Conservation (phyloP, 106 monocot species). For the Dendrobium nobile region DNA sequence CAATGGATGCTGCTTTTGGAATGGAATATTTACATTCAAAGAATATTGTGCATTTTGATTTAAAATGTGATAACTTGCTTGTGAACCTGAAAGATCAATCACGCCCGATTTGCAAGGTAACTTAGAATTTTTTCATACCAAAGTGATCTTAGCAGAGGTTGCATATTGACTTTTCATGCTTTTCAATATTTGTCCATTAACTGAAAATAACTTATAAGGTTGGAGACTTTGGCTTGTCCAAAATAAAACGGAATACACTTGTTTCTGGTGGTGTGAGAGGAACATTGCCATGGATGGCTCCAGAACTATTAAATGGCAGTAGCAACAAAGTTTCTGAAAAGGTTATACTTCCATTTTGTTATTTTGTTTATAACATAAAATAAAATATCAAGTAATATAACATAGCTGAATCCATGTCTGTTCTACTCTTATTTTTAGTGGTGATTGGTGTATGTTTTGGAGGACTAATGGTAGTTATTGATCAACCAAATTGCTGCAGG, state of each 20-base stretch:
- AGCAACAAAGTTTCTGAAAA: slow-evolving; percentile 92
- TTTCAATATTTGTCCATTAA: not conserved
- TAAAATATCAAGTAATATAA: not conserved
- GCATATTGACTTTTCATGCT: not conserved
- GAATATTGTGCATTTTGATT: slow-evolving; percentile 90
- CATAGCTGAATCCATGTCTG: not conserved
- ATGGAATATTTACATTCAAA: slow-evolving; percentile 98
- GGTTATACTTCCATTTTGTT: slow-evolving; percentile 25
- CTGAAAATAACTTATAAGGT: slow-evolving; percentile 33
- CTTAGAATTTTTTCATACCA: not conserved
- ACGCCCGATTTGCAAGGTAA: slow-evolving; percentile 96
- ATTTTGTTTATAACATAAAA: not conserved
- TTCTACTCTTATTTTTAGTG: not conserved
- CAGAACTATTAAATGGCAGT: slow-evolving; percentile 67
- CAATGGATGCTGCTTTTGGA: slow-evolving; percentile 97
- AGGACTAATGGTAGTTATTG: not conserved
- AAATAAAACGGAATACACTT: slow-evolving; percentile 84
- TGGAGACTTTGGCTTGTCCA: slow-evolving; percentile 86
- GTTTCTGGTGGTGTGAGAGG: slow-evolving; percentile 95
- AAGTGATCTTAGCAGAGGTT: not conserved
- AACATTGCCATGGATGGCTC: slow-evolving; percentile 97
- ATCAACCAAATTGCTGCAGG: slow-evolving; percentile 27
- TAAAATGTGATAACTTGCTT: slow-evolving; percentile 96
- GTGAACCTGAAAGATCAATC: slow-evolving; percentile 85
- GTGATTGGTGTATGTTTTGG: too few species aligned